Evolutionary conservation across 176 grass and related monocot genomes (phyloP), one percentile per base, ranked within the genome.

Genomic region (Bromus sterilis): DNA sequence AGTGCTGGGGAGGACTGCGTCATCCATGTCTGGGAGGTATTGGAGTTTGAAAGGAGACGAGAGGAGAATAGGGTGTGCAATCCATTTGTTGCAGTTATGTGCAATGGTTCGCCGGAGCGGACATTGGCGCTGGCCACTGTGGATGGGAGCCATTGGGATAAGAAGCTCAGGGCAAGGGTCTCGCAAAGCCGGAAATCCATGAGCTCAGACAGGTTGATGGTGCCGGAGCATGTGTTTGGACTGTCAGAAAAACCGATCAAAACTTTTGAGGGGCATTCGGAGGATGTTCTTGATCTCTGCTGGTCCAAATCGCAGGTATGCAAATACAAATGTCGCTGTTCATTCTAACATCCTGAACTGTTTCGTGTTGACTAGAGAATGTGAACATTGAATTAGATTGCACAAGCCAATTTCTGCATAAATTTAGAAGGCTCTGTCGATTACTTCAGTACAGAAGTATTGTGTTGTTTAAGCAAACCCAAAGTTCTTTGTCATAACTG

Each of bases 301-400:
- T 99, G 96, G 96, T 99, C 96, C 58, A 94, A 95, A 82, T 95
- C 91, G 60, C 89, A 91, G 93, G 96, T 99, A 90, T 80, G 51
- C 20, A n/a, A n/a, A n/a, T n/a, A n/a, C n/a, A n/a, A 51, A 51
- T 16, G 3, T 43, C 69, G 30, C 34, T 74, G 9, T 39, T 78
- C 28, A 20, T 84, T 83, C 30, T 66, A 18, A 68, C 37, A 26
- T 35, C 13, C n/a, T 35, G 37, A 51, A 48, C 71, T 80, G 13
- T 4, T 84, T 15, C 43, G 78, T 79, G 31, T 55, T 1, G 2
- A 33, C 34, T 76, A 84, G 56, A 84, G 56, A 30, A 75, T 29
- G 57, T 34, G 23, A 66, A 75, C 42, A 58, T 25, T 34, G 28
- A 75, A 75, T 16, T 65, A 18, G 74, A 74, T 43, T 25, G 26